phyloP scores from a whole-genome alignment of 1,284 basidiomycete species.

The Trichosporon inkin region DNA sequence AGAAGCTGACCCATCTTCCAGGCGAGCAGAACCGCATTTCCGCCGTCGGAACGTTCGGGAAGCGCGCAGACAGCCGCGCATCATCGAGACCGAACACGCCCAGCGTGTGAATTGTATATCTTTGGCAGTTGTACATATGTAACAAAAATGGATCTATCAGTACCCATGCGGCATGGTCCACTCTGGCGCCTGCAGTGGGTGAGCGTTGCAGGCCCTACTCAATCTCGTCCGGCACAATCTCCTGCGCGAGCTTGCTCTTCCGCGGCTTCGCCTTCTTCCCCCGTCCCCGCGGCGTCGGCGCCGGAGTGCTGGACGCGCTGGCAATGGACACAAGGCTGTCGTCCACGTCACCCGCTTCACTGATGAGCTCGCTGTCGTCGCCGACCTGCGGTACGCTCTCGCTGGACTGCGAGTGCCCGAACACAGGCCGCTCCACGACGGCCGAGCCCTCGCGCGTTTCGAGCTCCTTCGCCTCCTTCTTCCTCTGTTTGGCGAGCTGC shows the following conservation, averaged over 20 bases:
- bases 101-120: background rate
- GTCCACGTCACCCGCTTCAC: conserved; percentile 33
- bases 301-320: conserved; percentile 13
- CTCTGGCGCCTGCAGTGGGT: background rate
- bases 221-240: conserved; percentile 32
- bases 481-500: conserved; percentile 24
- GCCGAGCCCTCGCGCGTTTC: conserved; percentile 13
- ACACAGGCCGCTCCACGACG: conserved; percentile 20
- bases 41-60: background rate
- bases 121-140: conserved; percentile 8
- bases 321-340: conserved; percentile 20
- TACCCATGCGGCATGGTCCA: background rate
- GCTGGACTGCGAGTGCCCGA: conserved; percentile 16
- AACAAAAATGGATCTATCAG: conserved; percentile 3
- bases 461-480: conserved; percentile 20
- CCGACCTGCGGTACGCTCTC: conserved; percentile 21
- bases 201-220: conserved; percentile 1
- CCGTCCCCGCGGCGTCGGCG: conserved; percentile 13
- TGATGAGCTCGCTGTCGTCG: conserved; percentile 20
- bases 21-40: conserved; percentile 4
- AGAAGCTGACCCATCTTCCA: background rate
- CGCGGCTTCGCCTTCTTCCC: conserved; percentile 26
- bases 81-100: conserved; percentile 1
- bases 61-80: background rate
- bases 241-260: conserved; percentile 45